Evolutionary conservation across 441 rosid species (phyloP).

Genomic region (Croton laevigatus): DNA sequence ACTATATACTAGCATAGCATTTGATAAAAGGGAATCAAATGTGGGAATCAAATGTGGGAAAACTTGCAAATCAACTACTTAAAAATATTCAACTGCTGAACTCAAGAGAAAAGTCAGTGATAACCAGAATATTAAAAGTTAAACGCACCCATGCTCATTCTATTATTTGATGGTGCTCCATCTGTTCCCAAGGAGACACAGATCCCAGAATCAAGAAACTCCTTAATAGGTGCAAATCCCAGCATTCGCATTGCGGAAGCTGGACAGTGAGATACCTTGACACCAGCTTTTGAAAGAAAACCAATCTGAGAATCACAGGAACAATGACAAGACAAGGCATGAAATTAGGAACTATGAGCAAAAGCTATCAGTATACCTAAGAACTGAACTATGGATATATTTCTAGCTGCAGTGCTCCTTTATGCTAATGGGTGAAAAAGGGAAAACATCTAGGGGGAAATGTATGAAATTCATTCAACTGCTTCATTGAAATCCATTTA

Average conservation of each 20-base stretch:
- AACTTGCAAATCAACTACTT: slow-evolving; percentile 1
- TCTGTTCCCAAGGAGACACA: slow-evolving; percentile 76
- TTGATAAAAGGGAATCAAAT: not conserved
- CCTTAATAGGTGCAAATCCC: slow-evolving; percentile 61
- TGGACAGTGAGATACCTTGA: slow-evolving; percentile 77
- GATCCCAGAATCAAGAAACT: slow-evolving; percentile 63
- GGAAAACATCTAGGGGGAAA: not conserved
- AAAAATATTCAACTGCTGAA: not conserved
- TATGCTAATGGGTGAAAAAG: not conserved
- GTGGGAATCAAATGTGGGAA: not conserved
- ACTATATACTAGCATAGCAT: not conserved
- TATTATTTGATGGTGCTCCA: slow-evolving; percentile 80
- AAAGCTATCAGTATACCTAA: slow-evolving; percentile 1
- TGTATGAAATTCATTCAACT: not conserved
- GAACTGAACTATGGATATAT: not conserved
- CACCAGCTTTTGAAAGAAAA: slow-evolving; percentile 57
- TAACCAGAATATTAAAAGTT: slow-evolving; percentile 17
- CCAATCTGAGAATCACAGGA: slow-evolving; percentile 39
- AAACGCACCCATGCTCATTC: slow-evolving; percentile 77
- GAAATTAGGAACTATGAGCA: not conserved
- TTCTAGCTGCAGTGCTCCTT: not conserved
- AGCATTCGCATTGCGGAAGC: slow-evolving; percentile 83
- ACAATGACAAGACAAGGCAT: not conserved
- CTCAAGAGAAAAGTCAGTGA: slow-evolving; percentile 9
- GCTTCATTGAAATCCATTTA: not conserved